Percentiles rank a stretch among this genome's conserved stretches.
Evolutionary conservation across 768 basidiomycete species (phyloP).

Genomic region (Lenzites betulinus): DNA sequence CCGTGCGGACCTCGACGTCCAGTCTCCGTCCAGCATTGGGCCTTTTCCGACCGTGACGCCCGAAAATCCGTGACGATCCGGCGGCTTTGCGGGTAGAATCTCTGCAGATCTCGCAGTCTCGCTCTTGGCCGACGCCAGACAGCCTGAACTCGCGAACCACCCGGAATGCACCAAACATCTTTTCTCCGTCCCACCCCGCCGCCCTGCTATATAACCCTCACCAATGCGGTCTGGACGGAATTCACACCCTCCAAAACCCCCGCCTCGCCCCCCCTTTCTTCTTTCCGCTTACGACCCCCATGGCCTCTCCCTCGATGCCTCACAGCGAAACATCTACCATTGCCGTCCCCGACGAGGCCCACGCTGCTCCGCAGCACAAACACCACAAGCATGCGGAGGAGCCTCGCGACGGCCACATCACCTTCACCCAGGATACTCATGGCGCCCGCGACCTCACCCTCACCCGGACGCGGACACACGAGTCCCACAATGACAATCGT

Average conservation of each 20-base stretch:
- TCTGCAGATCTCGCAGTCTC: background rate
- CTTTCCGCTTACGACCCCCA: conserved; percentile 8
- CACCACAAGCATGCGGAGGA: conserved; percentile 5
- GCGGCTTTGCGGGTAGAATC: background rate
- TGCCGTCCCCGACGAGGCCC: conserved; percentile 13
- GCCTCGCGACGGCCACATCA: conserved; percentile 12
- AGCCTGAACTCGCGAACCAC: conserved; percentile 3
- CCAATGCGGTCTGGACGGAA: background rate
- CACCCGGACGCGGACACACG: conserved; percentile 18
- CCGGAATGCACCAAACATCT: conserved; percentile 1
- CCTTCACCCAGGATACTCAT: conserved; percentile 13
- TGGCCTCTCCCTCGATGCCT: conserved; percentile 17
- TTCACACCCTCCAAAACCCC: background rate
- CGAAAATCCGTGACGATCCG: background rate
- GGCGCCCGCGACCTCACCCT: conserved; percentile 13
- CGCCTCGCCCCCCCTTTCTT: conserved; percentile 1
- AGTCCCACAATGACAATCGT: conserved; percentile 24
- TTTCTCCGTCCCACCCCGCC: conserved; percentile 2
- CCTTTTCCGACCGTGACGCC: background rate
- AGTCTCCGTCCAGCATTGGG: background rate
- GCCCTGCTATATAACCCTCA: conserved; percentile 11
- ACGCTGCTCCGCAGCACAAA: background rate
- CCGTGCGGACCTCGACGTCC: conserved; percentile 11
- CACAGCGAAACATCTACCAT: conserved; percentile 22
- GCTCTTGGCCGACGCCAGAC: background rate